phyloP scores from a whole-genome alignment of 73 alveolate genomes.

The Paramecium tetraurelia region DNA sequence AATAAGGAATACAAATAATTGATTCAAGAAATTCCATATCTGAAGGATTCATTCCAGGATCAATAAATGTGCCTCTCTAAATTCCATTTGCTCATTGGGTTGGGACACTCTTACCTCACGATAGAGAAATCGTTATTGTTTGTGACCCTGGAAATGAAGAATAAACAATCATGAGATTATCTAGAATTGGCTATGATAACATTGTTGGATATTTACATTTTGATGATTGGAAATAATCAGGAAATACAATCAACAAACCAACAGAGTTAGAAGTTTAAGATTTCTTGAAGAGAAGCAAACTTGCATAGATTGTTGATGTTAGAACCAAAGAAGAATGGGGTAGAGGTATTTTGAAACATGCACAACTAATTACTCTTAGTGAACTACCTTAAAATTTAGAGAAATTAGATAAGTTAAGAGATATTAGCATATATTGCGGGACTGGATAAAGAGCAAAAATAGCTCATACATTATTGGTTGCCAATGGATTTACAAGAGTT shows the following conservation, averaged over 20 bases:
- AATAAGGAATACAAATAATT: not conserved
- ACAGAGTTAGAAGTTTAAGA: constrained; percentile 33
- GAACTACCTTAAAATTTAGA: constrained; percentile 32
- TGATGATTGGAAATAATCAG: constrained; percentile 28
- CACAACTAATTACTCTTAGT: constrained; percentile 52
- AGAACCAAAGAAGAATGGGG: constrained; percentile 59
- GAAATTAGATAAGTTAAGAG: constrained; percentile 37
- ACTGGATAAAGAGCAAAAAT: constrained; percentile 62
- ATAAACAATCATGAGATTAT: constrained; percentile 62
- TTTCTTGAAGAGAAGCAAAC: constrained; percentile 27
- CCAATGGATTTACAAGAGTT: constrained; percentile 41
- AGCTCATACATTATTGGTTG: constrained; percentile 41
- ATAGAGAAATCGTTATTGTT: constrained; percentile 37
- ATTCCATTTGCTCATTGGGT: constrained; percentile 68
- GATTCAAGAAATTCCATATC: constrained; percentile 52
- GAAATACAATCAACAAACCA: constrained; percentile 7
- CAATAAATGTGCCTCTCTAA: constrained; percentile 53
- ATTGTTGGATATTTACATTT: constrained; percentile 50
- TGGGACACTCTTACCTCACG: constrained; percentile 57
- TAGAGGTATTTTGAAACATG: constrained; percentile 31
- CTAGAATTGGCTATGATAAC: constrained; percentile 66
- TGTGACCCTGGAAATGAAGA: constrained; percentile 62
- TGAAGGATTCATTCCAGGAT: constrained; percentile 57
- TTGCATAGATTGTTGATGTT: constrained; percentile 39
- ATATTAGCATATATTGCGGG: constrained; percentile 52